Evolutionary conservation across 2,329 filamentous ascomycete species (phyloP), one percentile per base, ranked within the genome.

Genomic region (Botrytis squamosa): DNA sequence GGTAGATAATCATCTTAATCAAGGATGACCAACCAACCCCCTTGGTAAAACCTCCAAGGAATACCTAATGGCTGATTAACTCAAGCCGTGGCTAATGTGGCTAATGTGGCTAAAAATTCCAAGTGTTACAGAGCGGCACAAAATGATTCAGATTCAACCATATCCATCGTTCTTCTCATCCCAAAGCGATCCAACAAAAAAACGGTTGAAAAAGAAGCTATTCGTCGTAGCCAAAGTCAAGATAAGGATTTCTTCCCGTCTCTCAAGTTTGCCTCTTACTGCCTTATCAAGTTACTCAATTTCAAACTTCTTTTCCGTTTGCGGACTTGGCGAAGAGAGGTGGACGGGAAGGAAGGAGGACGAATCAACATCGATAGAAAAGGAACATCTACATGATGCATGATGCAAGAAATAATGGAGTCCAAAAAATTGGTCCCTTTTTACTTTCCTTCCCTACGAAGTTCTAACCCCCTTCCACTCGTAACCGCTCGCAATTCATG

Each of bases 391-490:
- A 52, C 22, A 67, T 63, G 38, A 62, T 63, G 57, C 40, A 60
- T 40, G 36, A 70, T 55, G 67, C 68, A 62, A 70, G 68, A 62
- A 62, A 62, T 62, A 60, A 70, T 70, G 68, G n/a, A 46, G 38
- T 38, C 40, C 36, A 4, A 22, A 36, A 59, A 36, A 22, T 57
- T 22, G 57, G 57, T 59, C 25, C 65, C 29, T 36, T 25, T 70
- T 22, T 29, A 40, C 20, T 20, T 22, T 22, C 20, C 22, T 25
- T 40, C 25, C 44, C 29, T 36, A 49, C 10, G 33, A 42, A 42
- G 40, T 42, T 42, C 40, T 42, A 29, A 33, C 29, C 18, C 25
- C 36, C 25, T 62, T 18, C 59, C 9, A 18, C 52, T 38, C 33
- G 60, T n/a, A 65, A 29, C 42, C 22, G 20, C 44, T 68, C n/a